Percentiles rank a stretch among this genome's conserved stretches.
These are phyloP conservation scores for Actinomortierella wolfii DNA, from an alignment of 371 early-diverging fungal species.

Conservation along the genomic window DNA sequence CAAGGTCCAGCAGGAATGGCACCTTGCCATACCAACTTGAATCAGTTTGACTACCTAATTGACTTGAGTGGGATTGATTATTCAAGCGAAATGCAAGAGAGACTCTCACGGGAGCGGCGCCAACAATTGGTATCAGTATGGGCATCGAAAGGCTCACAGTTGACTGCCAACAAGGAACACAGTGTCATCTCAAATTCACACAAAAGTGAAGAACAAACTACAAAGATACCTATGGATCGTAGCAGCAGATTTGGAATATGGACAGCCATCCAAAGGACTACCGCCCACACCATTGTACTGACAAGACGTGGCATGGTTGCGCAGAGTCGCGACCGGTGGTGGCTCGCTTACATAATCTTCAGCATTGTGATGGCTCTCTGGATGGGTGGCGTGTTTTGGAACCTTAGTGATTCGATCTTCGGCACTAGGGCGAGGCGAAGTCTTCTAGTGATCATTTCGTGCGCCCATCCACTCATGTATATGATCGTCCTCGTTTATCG, in stretches of 20 bases:
- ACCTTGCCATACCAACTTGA: constrained; percentile 27
- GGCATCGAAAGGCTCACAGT: too few relatives aligned
- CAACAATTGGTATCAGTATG: neutral
- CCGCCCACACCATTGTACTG: too few relatives aligned
- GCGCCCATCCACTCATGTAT: constrained; percentile 20
- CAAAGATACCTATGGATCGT: too few relatives aligned
- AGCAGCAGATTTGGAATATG: too few relatives aligned
- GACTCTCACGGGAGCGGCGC: constrained; percentile 25
- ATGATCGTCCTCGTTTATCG: constrained; percentile 31
- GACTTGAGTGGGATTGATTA: constrained; percentile 43
- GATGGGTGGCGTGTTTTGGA: constrained; percentile 9
- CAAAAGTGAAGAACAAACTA: too few relatives aligned
- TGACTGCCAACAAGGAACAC: too few relatives aligned
- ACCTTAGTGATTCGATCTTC: neutral
- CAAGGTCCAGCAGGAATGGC: constrained; percentile 18
- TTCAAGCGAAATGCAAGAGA: constrained; percentile 31
- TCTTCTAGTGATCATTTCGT: neutral
- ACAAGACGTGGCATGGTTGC: too few relatives aligned
- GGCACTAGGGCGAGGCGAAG: constrained; percentile 7
- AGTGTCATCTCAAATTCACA: too few relatives aligned
- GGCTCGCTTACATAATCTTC: too few relatives aligned
- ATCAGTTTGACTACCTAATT: constrained; percentile 40
- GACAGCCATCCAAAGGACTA: too few relatives aligned
- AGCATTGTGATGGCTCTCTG: neutral
- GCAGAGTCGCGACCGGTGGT: too few relatives aligned